phyloP scores from a whole-genome alignment of 2,329 filamentous ascomycete species.

The Huntiella abstrusa region DNA sequence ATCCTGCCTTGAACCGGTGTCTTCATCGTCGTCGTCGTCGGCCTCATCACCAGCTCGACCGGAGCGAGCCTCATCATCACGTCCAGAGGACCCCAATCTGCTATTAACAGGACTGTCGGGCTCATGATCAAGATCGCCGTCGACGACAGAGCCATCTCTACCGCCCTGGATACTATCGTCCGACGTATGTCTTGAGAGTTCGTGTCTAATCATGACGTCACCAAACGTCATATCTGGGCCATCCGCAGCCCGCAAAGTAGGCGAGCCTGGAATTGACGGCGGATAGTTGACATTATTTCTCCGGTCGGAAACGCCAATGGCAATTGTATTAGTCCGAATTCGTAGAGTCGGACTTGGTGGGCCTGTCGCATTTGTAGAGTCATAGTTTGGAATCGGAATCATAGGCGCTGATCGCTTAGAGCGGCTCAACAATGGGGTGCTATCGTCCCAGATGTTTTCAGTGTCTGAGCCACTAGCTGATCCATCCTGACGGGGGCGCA shows the following conservation, averaged over 20 bases:
- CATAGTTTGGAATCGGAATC: constrained; percentile 21
- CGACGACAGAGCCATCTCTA: constrained; percentile 31
- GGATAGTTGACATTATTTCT: constrained; percentile 48
- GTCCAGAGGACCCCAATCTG: constrained; percentile 2
- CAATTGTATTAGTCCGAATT: constrained; percentile 3
- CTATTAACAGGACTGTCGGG: constrained; percentile 18
- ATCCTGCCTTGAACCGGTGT: constrained; percentile 14
- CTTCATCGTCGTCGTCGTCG: constrained; percentile 29
- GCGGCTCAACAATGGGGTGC: constrained; percentile 32
- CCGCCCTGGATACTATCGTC: constrained; percentile 8
- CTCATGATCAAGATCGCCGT: constrained; percentile 82
- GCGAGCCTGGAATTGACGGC: constrained; percentile 46
- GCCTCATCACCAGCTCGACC: constrained; percentile 31
- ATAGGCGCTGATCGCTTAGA: constrained; percentile 15
- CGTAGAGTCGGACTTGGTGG: constrained; percentile 31
- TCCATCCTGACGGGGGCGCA: constrained; percentile 5
- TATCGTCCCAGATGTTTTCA: constrained; percentile 29
- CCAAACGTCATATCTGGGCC: constrained; percentile 39
- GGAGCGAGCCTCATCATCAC: constrained; percentile 31
- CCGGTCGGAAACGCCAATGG: constrained; percentile 6
- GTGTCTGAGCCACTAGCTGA: constrained; percentile 30
- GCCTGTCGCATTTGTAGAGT: constrained; percentile 21
- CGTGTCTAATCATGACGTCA: constrained; percentile 53
- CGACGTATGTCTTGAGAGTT: constrained; percentile 20
- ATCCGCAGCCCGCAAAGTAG: constrained; percentile 29